Conservation (phyloP, 495 filamentous ascomycete species). For the Baudoinia panamericana region DNA sequence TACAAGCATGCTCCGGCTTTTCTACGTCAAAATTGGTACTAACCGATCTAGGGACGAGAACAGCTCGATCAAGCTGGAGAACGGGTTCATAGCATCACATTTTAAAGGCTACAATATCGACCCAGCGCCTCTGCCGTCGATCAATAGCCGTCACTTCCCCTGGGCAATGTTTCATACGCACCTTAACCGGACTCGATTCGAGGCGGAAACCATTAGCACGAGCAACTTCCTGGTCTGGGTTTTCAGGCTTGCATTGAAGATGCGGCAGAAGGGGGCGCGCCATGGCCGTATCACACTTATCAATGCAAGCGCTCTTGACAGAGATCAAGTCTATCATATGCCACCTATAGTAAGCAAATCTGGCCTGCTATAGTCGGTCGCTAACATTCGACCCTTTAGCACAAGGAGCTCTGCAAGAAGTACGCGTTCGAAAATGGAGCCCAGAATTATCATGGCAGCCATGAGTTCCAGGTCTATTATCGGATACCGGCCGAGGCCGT, state of each 20-base stretch:
- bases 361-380: too few species aligned
- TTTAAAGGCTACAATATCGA: not conserved
- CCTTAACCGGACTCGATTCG: not conserved
- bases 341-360: too few species aligned
- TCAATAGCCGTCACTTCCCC: not conserved
- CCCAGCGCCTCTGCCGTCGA: not conserved
- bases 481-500: too few species aligned
- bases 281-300: constrained; percentile 4
- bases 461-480: too few species aligned
- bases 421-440: too few species aligned
- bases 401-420: too few species aligned
- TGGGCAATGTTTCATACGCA: not conserved
- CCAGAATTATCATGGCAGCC: too few species aligned
- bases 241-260: not conserved
- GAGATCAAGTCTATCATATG: not conserved
- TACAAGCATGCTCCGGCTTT: too few species aligned
- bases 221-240: constrained; percentile 5
- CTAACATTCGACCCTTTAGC: too few species aligned
- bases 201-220: not conserved
- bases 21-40: too few species aligned
- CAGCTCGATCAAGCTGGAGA: constrained; percentile 3
- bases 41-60: constrained; percentile 1
- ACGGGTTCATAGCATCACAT: constrained; percentile 1
- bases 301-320: not conserved
- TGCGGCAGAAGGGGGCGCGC: not conserved